Conservation (phyloP, 768 basidiomycete species). For the Podaxis sp. region DNA sequence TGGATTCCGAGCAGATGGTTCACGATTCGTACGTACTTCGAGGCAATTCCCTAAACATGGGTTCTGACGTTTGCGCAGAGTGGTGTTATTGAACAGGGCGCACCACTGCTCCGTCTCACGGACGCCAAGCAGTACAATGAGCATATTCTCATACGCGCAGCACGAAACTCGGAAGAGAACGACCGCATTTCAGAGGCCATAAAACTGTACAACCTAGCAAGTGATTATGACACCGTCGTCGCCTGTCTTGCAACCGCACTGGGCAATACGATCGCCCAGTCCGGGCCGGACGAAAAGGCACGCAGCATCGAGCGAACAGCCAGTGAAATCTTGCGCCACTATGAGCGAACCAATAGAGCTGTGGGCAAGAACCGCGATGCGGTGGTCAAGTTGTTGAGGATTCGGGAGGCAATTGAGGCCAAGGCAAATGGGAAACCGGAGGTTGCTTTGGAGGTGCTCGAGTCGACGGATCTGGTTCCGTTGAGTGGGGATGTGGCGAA, state of each 20-base stretch:
- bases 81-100: conserved; percentile 85
- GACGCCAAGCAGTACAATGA: conserved; percentile 71
- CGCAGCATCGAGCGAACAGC: conserved; percentile 72
- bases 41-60: neutral
- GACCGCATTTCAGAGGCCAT: conserved; percentile 88
- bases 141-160: conserved; percentile 81
- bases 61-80: conserved; percentile 43
- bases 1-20: conserved; percentile 87
- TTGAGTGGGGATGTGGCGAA: conserved; percentile 81
- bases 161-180: conserved; percentile 78
- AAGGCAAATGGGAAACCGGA: conserved; percentile 75
- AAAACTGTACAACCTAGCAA: conserved; percentile 93
- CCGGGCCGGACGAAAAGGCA: conserved; percentile 61
- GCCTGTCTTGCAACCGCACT: conserved; percentile 85
- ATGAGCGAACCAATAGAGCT: conserved; percentile 72
- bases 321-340: conserved; percentile 74
- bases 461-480: conserved; percentile 85
- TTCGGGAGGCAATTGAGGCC: conserved; percentile 79
- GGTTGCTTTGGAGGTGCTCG: conserved; percentile 82
- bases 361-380: conserved; percentile 75
- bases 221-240: conserved; percentile 86
- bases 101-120: conserved; percentile 70
- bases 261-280: conserved; percentile 76
- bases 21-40: conserved; percentile 69
- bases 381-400: conserved; percentile 70